These are phyloP conservation scores for Cryphonectria radicalis DNA, from an alignment of 2,329 filamentous ascomycete species.

Conservation along the genomic window DNA sequence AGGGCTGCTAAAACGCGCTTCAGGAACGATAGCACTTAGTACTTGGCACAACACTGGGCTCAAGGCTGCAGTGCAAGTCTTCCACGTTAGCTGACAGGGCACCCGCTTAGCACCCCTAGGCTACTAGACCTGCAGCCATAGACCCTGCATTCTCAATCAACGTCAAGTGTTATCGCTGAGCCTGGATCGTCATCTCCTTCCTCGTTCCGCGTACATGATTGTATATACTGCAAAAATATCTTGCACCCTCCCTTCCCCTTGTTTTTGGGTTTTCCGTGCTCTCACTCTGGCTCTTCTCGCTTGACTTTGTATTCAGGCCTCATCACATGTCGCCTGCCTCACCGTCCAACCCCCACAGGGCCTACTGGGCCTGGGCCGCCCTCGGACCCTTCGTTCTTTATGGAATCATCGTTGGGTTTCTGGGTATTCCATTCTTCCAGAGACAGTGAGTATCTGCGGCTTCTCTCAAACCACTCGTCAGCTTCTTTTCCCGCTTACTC, in stretches of 20 bases:
- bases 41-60: not conserved
- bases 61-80: not conserved
- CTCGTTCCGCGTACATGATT: not conserved
- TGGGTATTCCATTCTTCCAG: conserved; percentile 74
- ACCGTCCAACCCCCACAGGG: conserved; percentile 39
- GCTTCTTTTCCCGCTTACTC: not conserved
- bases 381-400: conserved; percentile 64
- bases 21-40: not conserved
- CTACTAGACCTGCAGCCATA: not conserved
- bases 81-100: not conserved
- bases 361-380: conserved; percentile 60
- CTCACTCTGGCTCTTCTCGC: not conserved
- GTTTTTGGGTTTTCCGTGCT: not conserved
- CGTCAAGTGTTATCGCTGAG: not conserved
- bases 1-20: not conserved
- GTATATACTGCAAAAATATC: not conserved
- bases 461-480: not conserved
- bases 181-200: not conserved
- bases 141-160: not conserved
- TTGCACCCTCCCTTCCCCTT: not conserved
- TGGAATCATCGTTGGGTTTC: conserved; percentile 64
- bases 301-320: not conserved
- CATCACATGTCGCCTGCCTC: conserved; percentile 6
- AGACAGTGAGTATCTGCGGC: conserved; percentile 67
- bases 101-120: not conserved